Evolutionary conservation across 176 grass and related monocot species (phyloP).

Genomic region (Raddia guianensis): DNA sequence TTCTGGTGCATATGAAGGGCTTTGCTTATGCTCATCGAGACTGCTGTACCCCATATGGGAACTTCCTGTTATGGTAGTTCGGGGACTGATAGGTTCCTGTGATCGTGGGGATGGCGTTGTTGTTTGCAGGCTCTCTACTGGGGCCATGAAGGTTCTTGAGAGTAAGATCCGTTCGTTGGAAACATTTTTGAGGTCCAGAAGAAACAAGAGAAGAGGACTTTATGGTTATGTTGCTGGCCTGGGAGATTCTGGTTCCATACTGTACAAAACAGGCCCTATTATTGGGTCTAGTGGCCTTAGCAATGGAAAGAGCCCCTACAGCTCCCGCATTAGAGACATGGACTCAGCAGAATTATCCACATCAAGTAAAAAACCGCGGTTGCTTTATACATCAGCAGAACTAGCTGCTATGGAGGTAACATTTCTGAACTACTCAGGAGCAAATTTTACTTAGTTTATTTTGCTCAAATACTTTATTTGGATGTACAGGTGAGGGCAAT

Average conservation of each 20-base stretch:
- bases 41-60: conserved; percentile 94
- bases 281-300: conserved; percentile 47
- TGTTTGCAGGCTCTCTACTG: conserved; percentile 73
- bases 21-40: conserved; percentile 94
- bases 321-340: conserved; percentile 43
- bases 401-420: conserved; percentile 96
- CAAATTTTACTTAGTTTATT: conserved; percentile 32
- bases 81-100: conserved; percentile 53
- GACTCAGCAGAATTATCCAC: conserved; percentile 47
- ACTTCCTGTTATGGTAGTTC: conserved; percentile 80
- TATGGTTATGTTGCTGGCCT: conserved; percentile 92
- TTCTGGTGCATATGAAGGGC: conserved; percentile 95
- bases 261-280: conserved; percentile 73
- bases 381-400: conserved; percentile 81
- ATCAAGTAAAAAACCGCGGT: conserved; percentile 68
- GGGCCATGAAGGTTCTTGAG: conserved; percentile 87
- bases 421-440: conserved; percentile 14
- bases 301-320: conserved; percentile 46
- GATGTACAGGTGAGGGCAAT: conserved; percentile 90
- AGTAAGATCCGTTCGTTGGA: conserved; percentile 84
- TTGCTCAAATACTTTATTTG: conserved; percentile 32
- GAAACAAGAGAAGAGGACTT: conserved; percentile 92
- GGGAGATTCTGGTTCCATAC: conserved; percentile 89
- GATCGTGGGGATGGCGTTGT: conserved; percentile 62
- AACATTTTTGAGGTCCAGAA: conserved; percentile 94